Evolutionary conservation across 345 rosid genomes (phyloP).

Genomic region (Acer negundo): DNA sequence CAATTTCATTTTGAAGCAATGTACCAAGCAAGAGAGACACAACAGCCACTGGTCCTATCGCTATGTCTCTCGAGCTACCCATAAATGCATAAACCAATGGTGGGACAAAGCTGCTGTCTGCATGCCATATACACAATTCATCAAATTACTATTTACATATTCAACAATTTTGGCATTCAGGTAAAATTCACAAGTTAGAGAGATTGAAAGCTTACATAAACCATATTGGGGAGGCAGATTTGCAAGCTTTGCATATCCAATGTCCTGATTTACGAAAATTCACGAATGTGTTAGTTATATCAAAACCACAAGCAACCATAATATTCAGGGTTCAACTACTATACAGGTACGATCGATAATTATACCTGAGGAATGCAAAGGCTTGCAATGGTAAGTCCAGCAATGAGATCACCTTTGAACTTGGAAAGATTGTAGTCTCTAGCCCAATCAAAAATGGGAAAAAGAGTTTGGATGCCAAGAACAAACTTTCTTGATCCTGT

Average conservation of each 20-base stretch:
- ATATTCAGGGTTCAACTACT: no score
- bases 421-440: slow-evolving; percentile 55
- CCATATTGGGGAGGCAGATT: slow-evolving; percentile 80
- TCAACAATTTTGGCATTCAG: not conserved
- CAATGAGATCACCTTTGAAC: slow-evolving; percentile 74
- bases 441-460: slow-evolving; percentile 89
- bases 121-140: slow-evolving; percentile 33
- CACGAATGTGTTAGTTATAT: no score
- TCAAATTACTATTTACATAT: no score
- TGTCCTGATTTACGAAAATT: slow-evolving; percentile 54
- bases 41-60: slow-evolving; percentile 98
- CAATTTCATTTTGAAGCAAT: slow-evolving; percentile 69
- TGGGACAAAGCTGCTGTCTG: slow-evolving; percentile 93
- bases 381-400: slow-evolving; percentile 97
- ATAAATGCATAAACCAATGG: slow-evolving; percentile 89
- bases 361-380: slow-evolving; percentile 99
- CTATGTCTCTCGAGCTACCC: slow-evolving; percentile 99
- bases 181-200: no score
- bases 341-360: no score
- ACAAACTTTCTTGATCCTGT: slow-evolving; percentile 56
- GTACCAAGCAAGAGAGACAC: slow-evolving; percentile 87
- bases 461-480: slow-evolving; percentile 67
- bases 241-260: slow-evolving; percentile 90
- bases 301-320: no score
- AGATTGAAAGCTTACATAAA: slow-evolving; percentile 61